Conservation (phyloP, 768 basidiomycete genomes). For the Pilatotrama ljubarskyi region DNA sequence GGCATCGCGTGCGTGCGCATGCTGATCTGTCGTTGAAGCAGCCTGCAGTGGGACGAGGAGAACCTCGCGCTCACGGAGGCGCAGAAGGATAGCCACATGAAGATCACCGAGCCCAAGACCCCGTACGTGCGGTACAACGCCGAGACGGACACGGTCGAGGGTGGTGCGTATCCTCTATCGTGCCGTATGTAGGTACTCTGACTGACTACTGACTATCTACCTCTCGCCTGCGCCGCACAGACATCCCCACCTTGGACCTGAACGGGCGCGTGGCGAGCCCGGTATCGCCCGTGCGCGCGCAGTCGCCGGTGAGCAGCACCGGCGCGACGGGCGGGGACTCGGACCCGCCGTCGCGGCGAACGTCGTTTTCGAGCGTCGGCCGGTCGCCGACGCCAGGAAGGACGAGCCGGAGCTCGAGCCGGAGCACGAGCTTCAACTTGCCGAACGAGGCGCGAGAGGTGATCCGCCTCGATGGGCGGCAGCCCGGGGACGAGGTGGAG, state of each 20-base stretch:
- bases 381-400: constrained; percentile 52
- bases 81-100: constrained; percentile 95
- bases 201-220: background rate
- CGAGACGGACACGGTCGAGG: constrained; percentile 81
- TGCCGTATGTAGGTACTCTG: background rate
- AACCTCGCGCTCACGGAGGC: constrained; percentile 92
- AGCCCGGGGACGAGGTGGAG: constrained; percentile 58
- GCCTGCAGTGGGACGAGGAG: constrained; percentile 93
- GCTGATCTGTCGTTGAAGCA: constrained; percentile 35
- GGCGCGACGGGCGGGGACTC: constrained; percentile 57
- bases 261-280: constrained; percentile 41
- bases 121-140: constrained; percentile 92
- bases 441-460: constrained; percentile 67
- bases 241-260: constrained; percentile 82
- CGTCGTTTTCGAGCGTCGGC: constrained; percentile 64
- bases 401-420: constrained; percentile 63
- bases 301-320: constrained; percentile 44
- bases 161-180: constrained; percentile 53
- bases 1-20: background rate
- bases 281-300: constrained; percentile 37
- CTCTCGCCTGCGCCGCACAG: constrained; percentile 39
- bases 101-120: constrained; percentile 98
- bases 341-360: constrained; percentile 69
- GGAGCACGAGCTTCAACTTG: constrained; percentile 83
- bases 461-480: constrained; percentile 47